phyloP scores from a whole-genome alignment of 768 basidiomycete species.

The Psilocybe sp. region DNA sequence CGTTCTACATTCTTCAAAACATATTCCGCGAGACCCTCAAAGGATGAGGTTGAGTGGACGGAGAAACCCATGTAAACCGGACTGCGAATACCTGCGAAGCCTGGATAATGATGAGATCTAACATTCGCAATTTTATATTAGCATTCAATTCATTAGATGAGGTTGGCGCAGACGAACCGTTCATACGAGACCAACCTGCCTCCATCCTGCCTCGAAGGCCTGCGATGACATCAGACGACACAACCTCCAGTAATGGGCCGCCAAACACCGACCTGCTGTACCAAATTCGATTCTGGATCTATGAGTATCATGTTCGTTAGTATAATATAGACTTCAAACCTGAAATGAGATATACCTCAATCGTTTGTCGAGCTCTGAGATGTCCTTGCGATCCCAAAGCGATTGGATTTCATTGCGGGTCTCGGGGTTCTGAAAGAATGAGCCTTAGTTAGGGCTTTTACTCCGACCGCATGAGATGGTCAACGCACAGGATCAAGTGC shows the following conservation, averaged over 20 bases:
- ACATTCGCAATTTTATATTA: neutral
- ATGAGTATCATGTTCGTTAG: neutral
- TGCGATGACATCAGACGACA: conserved; percentile 18
- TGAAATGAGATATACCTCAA: conserved; percentile 40
- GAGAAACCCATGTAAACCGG: neutral
- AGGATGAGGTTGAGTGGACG: neutral
- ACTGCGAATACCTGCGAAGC: conserved; percentile 61
- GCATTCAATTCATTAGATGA: neutral
- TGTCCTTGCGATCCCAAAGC: conserved; percentile 40
- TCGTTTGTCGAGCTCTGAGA: conserved; percentile 49
- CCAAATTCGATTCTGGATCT: conserved; percentile 83
- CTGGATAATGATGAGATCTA: conserved; percentile 75
- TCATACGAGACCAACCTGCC: conserved; percentile 90
- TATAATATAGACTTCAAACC: neutral
- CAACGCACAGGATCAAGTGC: conserved; percentile 30
- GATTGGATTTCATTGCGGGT: conserved; percentile 48
- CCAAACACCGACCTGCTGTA: conserved; percentile 61
- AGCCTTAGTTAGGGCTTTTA: neutral
- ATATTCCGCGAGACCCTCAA: conserved; percentile 76
- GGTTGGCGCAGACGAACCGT: conserved; percentile 37
- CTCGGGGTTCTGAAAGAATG: conserved; percentile 39
- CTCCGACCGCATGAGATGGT: neutral
- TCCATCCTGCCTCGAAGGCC: conserved; percentile 83
- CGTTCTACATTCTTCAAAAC: conserved; percentile 48
- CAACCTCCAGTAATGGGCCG: neutral